Conservation (phyloP, 352 stramenopile genomes). For the Phytophthora aleatoria region DNA sequence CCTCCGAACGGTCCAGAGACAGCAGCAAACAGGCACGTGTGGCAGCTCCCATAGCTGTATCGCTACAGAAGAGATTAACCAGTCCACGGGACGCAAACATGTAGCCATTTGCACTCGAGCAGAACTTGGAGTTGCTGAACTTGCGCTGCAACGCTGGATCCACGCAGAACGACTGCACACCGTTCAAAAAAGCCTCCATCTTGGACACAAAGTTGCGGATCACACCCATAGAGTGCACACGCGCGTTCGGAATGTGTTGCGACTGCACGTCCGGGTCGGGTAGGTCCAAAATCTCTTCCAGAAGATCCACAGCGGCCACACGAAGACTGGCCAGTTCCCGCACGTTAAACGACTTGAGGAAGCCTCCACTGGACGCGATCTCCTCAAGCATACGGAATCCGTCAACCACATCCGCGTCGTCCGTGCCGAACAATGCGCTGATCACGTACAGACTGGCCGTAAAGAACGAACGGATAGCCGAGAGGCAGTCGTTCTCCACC, state of each 20-base stretch:
- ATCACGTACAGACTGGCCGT: slow-evolving; percentile 81
- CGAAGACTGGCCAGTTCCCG: slow-evolving; percentile 67
- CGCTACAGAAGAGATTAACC: slow-evolving; percentile 74
- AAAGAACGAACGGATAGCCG: slow-evolving; percentile 83
- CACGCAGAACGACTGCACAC: slow-evolving; percentile 69
- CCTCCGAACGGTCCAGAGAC: slow-evolving; percentile 67
- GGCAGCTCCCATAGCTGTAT: slow-evolving; percentile 75
- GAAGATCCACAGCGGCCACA: slow-evolving; percentile 64
- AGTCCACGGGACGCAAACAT: slow-evolving; percentile 69
- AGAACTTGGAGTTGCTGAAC: slow-evolving; percentile 83
- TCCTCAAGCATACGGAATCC: slow-evolving; percentile 83
- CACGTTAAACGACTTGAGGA: slow-evolving; percentile 83
- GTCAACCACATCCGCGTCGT: slow-evolving; percentile 82
- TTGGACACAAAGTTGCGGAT: slow-evolving; percentile 90
- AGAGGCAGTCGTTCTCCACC: slow-evolving; percentile 83
- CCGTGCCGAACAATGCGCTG: slow-evolving; percentile 69
- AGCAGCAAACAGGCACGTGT: slow-evolving; percentile 70
- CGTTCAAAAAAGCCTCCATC: slow-evolving; percentile 79
- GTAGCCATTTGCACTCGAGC: slow-evolving; percentile 66
- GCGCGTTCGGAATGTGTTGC: slow-evolving; percentile 64
- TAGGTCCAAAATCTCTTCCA: slow-evolving; percentile 83
- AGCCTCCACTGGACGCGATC: slow-evolving; percentile 60
- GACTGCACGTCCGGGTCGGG: slow-evolving; percentile 77
- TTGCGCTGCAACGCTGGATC: slow-evolving; percentile 68
- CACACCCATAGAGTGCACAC: slow-evolving; percentile 80